Percentiles rank a stretch among this genome's conserved stretches.
Conservation (phyloP, 768 basidiomycete genomes). For the Pleurotus pulmonarius region DNA sequence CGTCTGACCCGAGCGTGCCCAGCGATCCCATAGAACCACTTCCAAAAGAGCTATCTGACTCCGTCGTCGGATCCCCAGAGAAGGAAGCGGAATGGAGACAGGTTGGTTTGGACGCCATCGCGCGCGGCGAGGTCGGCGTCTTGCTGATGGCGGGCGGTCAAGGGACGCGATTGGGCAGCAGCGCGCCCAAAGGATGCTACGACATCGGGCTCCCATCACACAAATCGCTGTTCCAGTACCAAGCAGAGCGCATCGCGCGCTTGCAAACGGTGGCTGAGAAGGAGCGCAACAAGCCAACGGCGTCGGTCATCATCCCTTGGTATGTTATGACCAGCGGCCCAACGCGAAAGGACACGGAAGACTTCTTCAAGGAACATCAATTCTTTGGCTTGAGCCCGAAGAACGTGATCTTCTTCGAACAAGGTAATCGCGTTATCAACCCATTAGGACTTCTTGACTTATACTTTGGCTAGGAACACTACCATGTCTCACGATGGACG, state of each 20-base stretch:
- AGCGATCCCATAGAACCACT: conserved; percentile 69
- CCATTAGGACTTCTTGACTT: conserved; percentile 5
- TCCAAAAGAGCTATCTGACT: conserved; percentile 71
- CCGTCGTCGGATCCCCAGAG: conserved; percentile 42
- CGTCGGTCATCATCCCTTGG: conserved; percentile 83
- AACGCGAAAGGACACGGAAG: conserved; percentile 82
- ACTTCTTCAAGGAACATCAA: conserved; percentile 71
- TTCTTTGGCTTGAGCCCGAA: conserved; percentile 80
- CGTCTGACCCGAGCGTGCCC: conserved; percentile 29
- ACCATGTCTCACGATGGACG: conserved; percentile 91
- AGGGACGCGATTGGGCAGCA: conserved; percentile 90
- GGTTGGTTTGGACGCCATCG: conserved; percentile 78
- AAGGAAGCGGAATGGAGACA: conserved; percentile 73
- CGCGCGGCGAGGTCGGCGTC: conserved; percentile 84
- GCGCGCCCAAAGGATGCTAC: conserved; percentile 95
- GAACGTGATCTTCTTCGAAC: conserved; percentile 93
- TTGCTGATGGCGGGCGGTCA: conserved; percentile 98
- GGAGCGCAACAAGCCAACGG: conserved; percentile 44
- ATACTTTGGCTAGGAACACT: conserved; percentile 68
- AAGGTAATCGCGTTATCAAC: conserved; percentile 54
- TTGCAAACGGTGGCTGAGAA: conserved; percentile 74
- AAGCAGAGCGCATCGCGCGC: conserved; percentile 92
- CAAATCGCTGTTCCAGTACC: conserved; percentile 93
- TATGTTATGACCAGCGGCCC: conserved; percentile 99
- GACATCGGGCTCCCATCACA: conserved; percentile 93